phyloP scores from a whole-genome alignment of 208 protist genomes.

The Phytomonas francai region DNA sequence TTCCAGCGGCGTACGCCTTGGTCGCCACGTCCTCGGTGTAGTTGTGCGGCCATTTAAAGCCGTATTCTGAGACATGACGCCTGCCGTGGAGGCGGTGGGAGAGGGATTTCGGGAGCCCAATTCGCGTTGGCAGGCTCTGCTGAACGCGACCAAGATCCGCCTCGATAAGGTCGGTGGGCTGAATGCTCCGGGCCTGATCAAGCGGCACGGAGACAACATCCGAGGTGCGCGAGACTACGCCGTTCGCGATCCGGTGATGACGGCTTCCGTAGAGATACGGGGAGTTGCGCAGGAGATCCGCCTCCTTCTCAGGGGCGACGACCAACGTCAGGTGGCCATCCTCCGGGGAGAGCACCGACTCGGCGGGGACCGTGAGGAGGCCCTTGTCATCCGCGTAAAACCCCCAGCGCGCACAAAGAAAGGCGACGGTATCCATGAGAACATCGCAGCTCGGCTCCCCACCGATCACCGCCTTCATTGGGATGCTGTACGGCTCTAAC shows the following conservation, averaged over 20 bases:
- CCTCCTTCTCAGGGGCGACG: conserved; percentile 29
- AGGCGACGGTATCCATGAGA: conserved; percentile 65
- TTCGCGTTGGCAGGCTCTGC: conserved; percentile 48
- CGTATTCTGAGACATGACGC: conserved; percentile 70
- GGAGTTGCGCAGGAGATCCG: conserved; percentile 56
- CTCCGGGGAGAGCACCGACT: conserved; percentile 57
- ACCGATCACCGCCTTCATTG: conserved; percentile 79
- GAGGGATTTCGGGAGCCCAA: conserved; percentile 47
- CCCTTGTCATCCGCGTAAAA: conserved; percentile 86
- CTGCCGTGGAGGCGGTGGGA: conserved; percentile 71
- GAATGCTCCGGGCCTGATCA: neutral
- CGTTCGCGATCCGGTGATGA: conserved; percentile 73
- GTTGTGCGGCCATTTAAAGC: conserved; percentile 64
- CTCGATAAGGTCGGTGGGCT: conserved; percentile 55
- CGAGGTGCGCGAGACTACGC: conserved; percentile 63
- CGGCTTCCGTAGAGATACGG: conserved; percentile 67
- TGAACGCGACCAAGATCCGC: conserved; percentile 50
- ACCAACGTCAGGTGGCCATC: conserved; percentile 53
- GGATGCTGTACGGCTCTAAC: conserved; percentile 85
- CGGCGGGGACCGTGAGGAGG: conserved; percentile 58
- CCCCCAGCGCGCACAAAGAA: conserved; percentile 81
- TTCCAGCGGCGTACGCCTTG: conserved; percentile 52
- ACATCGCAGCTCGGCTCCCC: conserved; percentile 73
- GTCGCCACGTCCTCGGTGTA: conserved; percentile 64
- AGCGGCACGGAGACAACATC: conserved; percentile 56